These are phyloP conservation scores for Rhododendron simsii DNA, from an alignment of 148 eudicot species.

Conservation along the genomic window DNA sequence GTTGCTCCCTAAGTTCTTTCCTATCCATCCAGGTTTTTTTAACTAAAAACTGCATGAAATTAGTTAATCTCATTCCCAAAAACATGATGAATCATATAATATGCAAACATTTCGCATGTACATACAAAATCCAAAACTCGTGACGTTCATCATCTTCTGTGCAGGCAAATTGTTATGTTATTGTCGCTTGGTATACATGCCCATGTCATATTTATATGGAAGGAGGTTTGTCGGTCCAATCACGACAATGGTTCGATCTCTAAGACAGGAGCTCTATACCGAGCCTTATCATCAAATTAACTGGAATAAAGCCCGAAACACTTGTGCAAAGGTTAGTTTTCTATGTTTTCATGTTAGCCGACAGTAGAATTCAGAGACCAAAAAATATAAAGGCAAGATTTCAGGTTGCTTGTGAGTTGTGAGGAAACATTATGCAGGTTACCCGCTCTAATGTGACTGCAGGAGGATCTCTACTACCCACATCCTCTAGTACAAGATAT, in stretches of 20 bases:
- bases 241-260: conserved; percentile 31
- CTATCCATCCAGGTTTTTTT: conserved; percentile 54
- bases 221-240: conserved; percentile 53
- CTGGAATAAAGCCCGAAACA: conserved; percentile 53
- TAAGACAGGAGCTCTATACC: conserved; percentile 41
- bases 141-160: background rate
- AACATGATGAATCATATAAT: background rate
- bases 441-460: background rate
- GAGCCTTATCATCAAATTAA: conserved; percentile 38
- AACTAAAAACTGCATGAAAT: background rate
- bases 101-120: background rate
- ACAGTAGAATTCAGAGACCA: background rate
- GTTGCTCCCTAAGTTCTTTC: conserved; percentile 50
- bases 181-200: conserved; percentile 67
- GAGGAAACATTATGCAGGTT: background rate
- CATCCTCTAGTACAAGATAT: conserved; percentile 45
- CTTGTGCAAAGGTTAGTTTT: conserved; percentile 48
- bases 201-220: conserved; percentile 66
- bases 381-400: background rate
- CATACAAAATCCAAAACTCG: background rate
- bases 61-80: background rate
- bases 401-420: background rate
- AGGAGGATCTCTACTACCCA: conserved; percentile 52
- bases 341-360: background rate
- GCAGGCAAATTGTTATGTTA: conserved; percentile 58